A percentile compares a stretch with the other conserved stretches of the same genome.
Evolutionary conservation across 2,329 filamentous ascomycete species (phyloP).

Genomic region (Aureobasidium sp.): DNA sequence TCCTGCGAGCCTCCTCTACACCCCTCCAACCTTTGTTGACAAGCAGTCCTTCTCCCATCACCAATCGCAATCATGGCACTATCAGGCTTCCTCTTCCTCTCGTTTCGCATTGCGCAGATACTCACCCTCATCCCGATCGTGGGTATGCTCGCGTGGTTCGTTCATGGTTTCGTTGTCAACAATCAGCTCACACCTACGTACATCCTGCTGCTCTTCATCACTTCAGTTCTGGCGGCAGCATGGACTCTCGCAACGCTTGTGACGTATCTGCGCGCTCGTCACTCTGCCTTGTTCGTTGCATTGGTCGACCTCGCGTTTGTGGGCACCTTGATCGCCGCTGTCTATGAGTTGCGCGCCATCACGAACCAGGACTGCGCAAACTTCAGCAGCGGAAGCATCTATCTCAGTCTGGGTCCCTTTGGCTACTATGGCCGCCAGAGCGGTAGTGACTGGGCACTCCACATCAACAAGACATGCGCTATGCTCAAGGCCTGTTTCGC

Average conservation of each 20-base stretch:
- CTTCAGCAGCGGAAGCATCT: constrained; percentile 44
- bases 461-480: constrained; percentile 67
- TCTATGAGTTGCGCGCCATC: constrained; percentile 51
- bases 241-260: constrained; percentile 55
- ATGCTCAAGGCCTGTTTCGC: constrained; percentile 91
- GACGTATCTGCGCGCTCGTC: constrained; percentile 50
- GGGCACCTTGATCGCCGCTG: constrained; percentile 54
- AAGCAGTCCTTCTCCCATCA: not conserved
- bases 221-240: constrained; percentile 51
- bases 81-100: constrained; percentile 52
- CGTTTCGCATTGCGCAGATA: constrained; percentile 54
- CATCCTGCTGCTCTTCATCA: constrained; percentile 58
- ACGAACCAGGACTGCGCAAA: constrained; percentile 58
- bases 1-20: not conserved
- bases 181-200: constrained; percentile 52
- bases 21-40: not conserved
- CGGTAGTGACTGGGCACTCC: constrained; percentile 42
- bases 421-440: constrained; percentile 43
- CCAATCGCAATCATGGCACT: constrained; percentile 33
- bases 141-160: constrained; percentile 57
- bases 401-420: constrained; percentile 42
- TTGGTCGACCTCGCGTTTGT: constrained; percentile 55
- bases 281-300: constrained; percentile 52
- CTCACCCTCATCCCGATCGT: constrained; percentile 54
- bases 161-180: constrained; percentile 48